Evolutionary conservation across 208 protist species (phyloP).

Genomic region (Leishmania mexicana): DNA sequence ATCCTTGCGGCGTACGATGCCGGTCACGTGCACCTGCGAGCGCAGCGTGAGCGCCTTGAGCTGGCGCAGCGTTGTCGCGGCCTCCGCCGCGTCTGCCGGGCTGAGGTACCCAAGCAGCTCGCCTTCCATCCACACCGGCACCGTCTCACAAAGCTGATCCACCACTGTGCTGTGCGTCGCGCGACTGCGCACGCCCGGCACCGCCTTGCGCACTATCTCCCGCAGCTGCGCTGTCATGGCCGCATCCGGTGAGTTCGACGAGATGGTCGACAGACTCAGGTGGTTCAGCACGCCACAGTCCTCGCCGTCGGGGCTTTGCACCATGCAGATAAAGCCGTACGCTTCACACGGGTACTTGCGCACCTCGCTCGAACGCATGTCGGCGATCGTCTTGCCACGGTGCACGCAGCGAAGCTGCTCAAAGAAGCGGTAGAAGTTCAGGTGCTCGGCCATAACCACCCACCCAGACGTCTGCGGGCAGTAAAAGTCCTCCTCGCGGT

Average conservation of each 20-base stretch:
- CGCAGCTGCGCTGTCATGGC: conserved; percentile 40
- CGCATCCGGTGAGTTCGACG: conserved; percentile 50
- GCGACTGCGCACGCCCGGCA: conserved; percentile 54
- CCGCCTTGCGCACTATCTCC: conserved; percentile 40
- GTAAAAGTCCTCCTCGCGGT: conserved; percentile 90
- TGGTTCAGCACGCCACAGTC: conserved; percentile 99
- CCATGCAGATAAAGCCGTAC: conserved; percentile 99
- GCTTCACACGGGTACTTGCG: conserved; percentile 98
- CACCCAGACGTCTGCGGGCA: conserved; percentile 94
- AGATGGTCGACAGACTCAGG: conserved; percentile 90
- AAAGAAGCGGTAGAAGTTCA: conserved; percentile 99
- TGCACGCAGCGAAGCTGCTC: conserved; percentile 99
- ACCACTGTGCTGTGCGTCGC: conserved; percentile 25
- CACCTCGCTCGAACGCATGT: conserved; percentile 98
- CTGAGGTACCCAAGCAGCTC: conserved; percentile 84
- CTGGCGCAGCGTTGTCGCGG: conserved; percentile 41
- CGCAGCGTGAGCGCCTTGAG: conserved; percentile 57
- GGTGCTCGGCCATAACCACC: conserved; percentile 98
- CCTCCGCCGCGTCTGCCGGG: conserved; percentile 50
- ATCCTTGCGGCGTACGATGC: conserved; percentile 61
- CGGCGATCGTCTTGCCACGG: conserved; percentile 98
- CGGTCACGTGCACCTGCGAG: conserved; percentile 56
- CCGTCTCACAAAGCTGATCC: conserved; percentile 62
- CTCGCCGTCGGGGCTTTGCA: conserved; percentile 99
- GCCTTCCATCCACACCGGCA: conserved; percentile 95